Evolutionary conservation across 805 yeast species (phyloP), one percentile per base, ranked within the genome.

Genomic region (Starmera dryadoides): DNA sequence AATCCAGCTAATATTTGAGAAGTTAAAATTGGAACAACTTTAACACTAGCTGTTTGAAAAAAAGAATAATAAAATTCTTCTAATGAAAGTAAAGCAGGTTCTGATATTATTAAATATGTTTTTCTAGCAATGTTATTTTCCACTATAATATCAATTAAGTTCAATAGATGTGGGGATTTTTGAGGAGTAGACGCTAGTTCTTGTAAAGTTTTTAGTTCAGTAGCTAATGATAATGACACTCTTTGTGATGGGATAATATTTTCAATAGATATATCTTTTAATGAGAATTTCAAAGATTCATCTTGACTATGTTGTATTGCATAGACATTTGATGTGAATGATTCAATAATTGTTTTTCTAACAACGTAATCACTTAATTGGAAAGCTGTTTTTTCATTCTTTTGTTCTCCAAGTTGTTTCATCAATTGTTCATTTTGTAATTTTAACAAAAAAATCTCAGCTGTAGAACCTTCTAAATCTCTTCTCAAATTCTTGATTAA

Each of bases 1-100:
- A 45, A 32, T 5, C 43, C 49, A 4, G 40, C n/a, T 4, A 45
- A 29, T 4, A 35, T 28, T 15, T 40, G 42, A 2, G 26, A 16
- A 7, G 34, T 19, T 10, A 40, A 18, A 2, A 29, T n/a, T 6
- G 34, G 29, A 4, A 33, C 34, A 5, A 30, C 25, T 6, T 30
- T 32, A 11, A 23, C 32, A 14, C 25, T 29, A 1, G 23, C 6
- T 5, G 16, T 31, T 30, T 19, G 25, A 9, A 22, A 30, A 6
- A 33, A 18, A 19, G n/a, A 26, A 9, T 26, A 11, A 16, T 11
- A 30, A 33, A 16, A 42, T n/a, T 39, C 42, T 11, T 37, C 39
- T 16, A 42, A 23, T 20, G 43, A 39, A 15, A 32, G 17, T 8
- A 22, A 23, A 3, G 29, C 37, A 7, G 41, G 38, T 19, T 37